phyloP scores from a whole-genome alignment of 306 rosid genomes.

The Quercus dentata region DNA sequence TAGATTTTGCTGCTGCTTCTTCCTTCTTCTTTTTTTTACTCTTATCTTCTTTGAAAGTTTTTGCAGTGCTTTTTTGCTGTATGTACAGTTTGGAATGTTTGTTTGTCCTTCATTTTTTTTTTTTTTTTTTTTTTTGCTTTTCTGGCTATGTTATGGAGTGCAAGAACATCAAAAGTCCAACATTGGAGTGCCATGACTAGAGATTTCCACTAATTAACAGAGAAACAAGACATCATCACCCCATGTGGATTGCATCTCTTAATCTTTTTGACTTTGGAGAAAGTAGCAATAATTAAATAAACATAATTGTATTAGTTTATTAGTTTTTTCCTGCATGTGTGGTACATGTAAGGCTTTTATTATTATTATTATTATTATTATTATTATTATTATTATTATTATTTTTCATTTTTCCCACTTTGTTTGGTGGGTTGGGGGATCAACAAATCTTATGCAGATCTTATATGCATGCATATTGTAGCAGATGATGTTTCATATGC shows the following conservation, averaged over 20 bases:
- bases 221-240: constrained; percentile 13
- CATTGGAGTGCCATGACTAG: constrained; percentile 23
- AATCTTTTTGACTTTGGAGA: constrained; percentile 35
- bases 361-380: neutral
- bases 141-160: constrained; percentile 31
- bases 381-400: neutral
- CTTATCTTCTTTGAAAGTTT: constrained; percentile 29
- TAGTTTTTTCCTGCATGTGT: neutral
- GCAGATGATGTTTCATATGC: too few relatives aligned
- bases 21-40: neutral
- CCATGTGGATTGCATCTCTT: constrained; percentile 14
- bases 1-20: constrained; percentile 20
- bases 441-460: neutral
- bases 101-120: constrained; percentile 39
- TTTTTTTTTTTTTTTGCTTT: constrained; percentile 18
- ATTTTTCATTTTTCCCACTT: neutral
- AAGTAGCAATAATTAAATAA: constrained; percentile 8
- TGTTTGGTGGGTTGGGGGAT: neutral
- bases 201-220: constrained; percentile 16
- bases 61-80: constrained; percentile 23
- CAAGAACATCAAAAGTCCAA: constrained; percentile 17
- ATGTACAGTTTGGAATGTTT: constrained; percentile 56
- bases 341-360: neutral
- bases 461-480: too few relatives aligned
- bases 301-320: neutral